phyloP scores from a whole-genome alignment of 2,329 filamentous ascomycete species.

The Lecanicillium sp. region DNA sequence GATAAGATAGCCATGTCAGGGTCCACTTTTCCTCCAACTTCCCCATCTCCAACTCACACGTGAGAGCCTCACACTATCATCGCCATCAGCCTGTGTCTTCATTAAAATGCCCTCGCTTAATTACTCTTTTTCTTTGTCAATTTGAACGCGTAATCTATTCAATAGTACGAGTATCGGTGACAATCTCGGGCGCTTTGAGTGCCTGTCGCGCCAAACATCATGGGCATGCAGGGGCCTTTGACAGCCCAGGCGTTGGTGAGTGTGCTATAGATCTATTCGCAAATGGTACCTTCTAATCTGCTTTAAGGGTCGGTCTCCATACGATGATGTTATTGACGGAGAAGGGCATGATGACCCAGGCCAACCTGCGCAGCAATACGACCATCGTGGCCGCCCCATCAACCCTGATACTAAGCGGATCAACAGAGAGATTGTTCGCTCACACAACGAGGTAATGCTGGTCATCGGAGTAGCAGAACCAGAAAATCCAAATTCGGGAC shows the following conservation, averaged over 20 bases:
- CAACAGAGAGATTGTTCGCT: constrained; percentile 48
- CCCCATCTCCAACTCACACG: too few relatives aligned
- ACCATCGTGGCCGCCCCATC: constrained; percentile 45
- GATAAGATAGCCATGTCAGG: constrained; percentile 7
- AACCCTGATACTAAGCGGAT: constrained; percentile 46
- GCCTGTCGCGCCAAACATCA: constrained; percentile 18
- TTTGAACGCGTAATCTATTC: too few relatives aligned
- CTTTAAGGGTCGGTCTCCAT: constrained; percentile 48
- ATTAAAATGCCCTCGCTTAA: too few relatives aligned
- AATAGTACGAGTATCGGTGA: too few relatives aligned
- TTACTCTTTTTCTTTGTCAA: too few relatives aligned
- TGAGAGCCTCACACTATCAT: too few relatives aligned
- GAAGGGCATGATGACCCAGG: constrained; percentile 22
- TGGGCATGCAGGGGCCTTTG: constrained; percentile 48
- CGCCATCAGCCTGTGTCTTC: too few relatives aligned
- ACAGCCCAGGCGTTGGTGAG: constrained; percentile 49
- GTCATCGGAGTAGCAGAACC: constrained; percentile 55
- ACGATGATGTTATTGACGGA: constrained; percentile 47
- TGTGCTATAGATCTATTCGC: not conserved
- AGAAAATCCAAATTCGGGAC: constrained; percentile 33
- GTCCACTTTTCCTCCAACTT: not conserved
- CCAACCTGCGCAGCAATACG: constrained; percentile 38
- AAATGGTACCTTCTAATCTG: constrained; percentile 4
- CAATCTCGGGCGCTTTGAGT: too few relatives aligned
- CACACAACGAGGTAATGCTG: constrained; percentile 56